Conservation (phyloP, 2,329 filamentous ascomycete species). For the Chaetoscypha palmicola region DNA sequence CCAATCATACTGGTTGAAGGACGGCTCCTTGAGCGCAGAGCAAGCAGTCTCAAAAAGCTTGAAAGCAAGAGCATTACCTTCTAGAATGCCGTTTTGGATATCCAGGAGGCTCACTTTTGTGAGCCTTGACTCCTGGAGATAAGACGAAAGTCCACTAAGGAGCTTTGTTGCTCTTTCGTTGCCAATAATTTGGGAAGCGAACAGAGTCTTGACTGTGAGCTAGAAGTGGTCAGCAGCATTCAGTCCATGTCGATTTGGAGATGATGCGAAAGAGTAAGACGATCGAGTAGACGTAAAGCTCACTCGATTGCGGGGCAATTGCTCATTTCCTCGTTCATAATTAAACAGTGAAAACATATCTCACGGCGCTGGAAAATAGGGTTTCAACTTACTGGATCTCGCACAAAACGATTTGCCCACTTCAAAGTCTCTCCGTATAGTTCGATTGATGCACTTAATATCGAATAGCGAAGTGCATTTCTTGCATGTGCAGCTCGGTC, state of each 20-base stretch:
- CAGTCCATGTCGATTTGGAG: no score
- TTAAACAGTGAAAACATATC: not conserved
- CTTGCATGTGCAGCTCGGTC: not conserved
- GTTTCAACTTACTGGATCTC: not conserved
- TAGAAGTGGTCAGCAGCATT: no score
- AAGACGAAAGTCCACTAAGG: not conserved
- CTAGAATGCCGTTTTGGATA: not conserved
- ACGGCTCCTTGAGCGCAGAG: not conserved
- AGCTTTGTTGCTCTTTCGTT: not conserved
- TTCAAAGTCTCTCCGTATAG: not conserved
- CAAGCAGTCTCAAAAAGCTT: constrained; percentile 2
- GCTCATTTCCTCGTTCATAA: not conserved
- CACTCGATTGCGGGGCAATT: not conserved
- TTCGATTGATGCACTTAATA: not conserved
- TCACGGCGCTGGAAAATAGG: not conserved
- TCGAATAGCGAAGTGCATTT: not conserved
- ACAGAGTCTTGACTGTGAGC: not conserved
- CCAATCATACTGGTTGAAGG: not conserved
- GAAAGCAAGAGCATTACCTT: constrained; percentile 1
- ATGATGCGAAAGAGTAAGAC: no score
- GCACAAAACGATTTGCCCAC: constrained; percentile 1
- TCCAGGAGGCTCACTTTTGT: not conserved
- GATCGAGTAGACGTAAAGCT: no score
- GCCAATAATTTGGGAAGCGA: not conserved
- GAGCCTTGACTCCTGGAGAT: not conserved